These are phyloP conservation scores for Sindora glabra DNA, from an alignment of 306 rosid species.

Conservation along the genomic window DNA sequence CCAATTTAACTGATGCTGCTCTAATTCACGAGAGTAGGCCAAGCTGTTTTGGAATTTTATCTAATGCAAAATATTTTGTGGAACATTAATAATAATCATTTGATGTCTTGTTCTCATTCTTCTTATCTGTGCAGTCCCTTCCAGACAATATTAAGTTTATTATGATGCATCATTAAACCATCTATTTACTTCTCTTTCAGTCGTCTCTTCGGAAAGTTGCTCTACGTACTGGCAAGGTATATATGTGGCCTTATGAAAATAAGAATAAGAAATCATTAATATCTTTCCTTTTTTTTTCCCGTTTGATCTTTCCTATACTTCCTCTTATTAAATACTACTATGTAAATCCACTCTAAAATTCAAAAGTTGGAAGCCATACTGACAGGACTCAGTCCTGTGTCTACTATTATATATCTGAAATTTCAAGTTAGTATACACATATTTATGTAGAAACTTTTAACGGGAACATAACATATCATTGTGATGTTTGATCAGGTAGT, in stretches of 20 bases:
- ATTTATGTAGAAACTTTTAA: not conserved
- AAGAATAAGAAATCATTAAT: too few relatives aligned
- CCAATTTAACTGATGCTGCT: not conserved
- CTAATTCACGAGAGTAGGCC: not conserved
- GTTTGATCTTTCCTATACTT: not conserved
- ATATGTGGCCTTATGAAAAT: too few relatives aligned
- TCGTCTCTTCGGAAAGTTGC: constrained; percentile 82
- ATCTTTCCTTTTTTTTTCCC: not conserved
- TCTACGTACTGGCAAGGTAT: constrained; percentile 84
- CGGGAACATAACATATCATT: not conserved
- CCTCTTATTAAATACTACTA: not conserved
- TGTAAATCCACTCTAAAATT: too few relatives aligned
- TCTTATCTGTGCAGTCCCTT: not conserved
- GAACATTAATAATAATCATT: not conserved
- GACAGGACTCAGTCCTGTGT: too few relatives aligned
- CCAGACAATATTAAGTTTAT: not conserved
- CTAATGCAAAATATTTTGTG: not conserved
- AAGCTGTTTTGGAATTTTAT: not conserved
- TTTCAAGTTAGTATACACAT: not conserved
- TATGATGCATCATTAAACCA: constrained; percentile 6
- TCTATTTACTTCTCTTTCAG: constrained; percentile 39
- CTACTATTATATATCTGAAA: not conserved
- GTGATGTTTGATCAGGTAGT: constrained; percentile 5
- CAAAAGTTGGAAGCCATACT: too few relatives aligned
- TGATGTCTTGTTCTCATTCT: constrained; percentile 2